Evolutionary conservation across 352 stramenopile species (phyloP), one percentile per base, ranked within the genome.

Genomic region (Plasmopara viticola): DNA sequence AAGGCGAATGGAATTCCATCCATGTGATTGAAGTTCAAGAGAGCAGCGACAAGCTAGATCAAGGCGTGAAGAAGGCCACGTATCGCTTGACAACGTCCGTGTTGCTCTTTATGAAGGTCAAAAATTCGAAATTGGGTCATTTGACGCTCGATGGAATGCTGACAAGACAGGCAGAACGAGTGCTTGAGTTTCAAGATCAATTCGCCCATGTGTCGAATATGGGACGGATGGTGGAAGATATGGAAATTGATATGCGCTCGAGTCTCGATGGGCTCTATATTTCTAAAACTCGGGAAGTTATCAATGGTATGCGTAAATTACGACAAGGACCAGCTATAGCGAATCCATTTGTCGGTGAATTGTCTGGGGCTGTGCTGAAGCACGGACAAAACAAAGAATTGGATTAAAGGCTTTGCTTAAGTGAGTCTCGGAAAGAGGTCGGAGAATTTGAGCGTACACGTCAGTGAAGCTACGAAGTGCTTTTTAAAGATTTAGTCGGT

Each of bases 21-120:
- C 91, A 98, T 68, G 85, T 98, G 15, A 77, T 98, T 20, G 90
- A 98, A 66, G 90, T 96, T 20, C 75, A 87, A 51, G 82, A 91
- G 51, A 43, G 58, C 40, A 44, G 35, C 31, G 55, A 68, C 29
- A 59, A 60, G 29, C 18, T 66, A 44, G 56, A 66, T 13, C 56
- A 60, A 35, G 66, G 62, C 9, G 30, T 49, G 6, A 85, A 80
- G 48, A 81, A 76, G 35, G 87, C 85, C n/a, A 83, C 66, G 14
- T 98, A 98, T 63, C 90, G 87, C 38, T 66, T 98, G 29, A 97
- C 90, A 31, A 97, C 91, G 17, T 97, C 91, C 0, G 85, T 98
- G 38, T 70, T 97, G 46, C 62, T 98, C 4, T 73, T 69, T 30
- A 95, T 97, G 86, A 84, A 94, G 55, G 84, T 95, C 31, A 87